Base-by-base conservation (phyloP, 2,329 filamentous ascomycete species). In the Cercospora sesami region DNA sequence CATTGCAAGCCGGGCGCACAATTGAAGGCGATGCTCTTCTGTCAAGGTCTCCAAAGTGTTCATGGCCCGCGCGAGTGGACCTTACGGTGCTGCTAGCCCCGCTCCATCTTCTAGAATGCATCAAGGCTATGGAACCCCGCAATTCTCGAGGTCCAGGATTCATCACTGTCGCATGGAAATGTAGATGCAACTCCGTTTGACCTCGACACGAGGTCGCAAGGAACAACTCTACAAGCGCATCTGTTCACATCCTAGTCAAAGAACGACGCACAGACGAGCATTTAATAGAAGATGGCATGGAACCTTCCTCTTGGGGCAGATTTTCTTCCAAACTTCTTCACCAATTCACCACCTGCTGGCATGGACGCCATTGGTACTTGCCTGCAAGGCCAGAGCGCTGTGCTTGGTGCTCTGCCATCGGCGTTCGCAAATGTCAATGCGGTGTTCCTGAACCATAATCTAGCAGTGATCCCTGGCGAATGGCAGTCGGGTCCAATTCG, bases 381-480 rank as follows among this genome's bases (percentile, higher is more conserved):
- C 57, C 45, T 65, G 12, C 63, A 68, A 59, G 45, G 61, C 31
- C 63, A 63, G 26, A 60, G 57, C 45, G 48, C 66, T 14, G 59
- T 70, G 36, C 55, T 72, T 5, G 61, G 63, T 30, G 23, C 69
- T 7, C 26, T 73, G n/a, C 72, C 72, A 23, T 55, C 66, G 31
- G 64, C 55, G 5, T 70, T 69, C 58, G 42, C 67, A 12, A 65
- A 65, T 39, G 31, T 71, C 33, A 68, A 60, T 59, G 71, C 69
- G 9, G 71, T 73, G 2, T 62, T 69, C 5, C 42, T 74, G 21
- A 69, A 66, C 14, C 58, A 69, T 8, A 70, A 74, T n/a, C 48
- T 74, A 14, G 71, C 72, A 18, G 71, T 73, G 9, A 70, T 73
- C 18, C 70, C 72, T 23, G 71, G 65, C 14, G 36, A 65, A 9